These are phyloP conservation scores for Fusarium decemcellulare DNA, from an alignment of 2,329 filamentous ascomycete species.

Conservation along the genomic window DNA sequence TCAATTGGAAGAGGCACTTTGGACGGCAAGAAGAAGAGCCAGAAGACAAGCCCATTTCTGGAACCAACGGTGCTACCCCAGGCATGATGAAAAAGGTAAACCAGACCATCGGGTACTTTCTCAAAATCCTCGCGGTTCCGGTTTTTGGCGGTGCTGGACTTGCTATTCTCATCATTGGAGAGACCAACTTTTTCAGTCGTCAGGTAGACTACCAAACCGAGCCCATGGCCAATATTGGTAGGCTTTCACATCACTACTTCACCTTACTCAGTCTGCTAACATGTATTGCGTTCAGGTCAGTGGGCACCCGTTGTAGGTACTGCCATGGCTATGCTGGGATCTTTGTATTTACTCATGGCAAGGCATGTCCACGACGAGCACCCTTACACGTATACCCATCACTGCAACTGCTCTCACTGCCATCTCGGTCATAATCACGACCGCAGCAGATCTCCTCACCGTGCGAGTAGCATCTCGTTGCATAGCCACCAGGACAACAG, in stretches of 20 bases:
- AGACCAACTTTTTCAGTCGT: conserved; percentile 73
- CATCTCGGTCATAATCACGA: neutral
- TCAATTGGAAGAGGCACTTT: conserved; percentile 69
- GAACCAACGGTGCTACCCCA: conserved; percentile 68
- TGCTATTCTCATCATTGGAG: conserved; percentile 72
- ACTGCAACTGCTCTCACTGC: conserved; percentile 35
- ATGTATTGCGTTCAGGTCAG: conserved; percentile 58
- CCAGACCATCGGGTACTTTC: conserved; percentile 65
- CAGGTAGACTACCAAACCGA: conserved; percentile 73
- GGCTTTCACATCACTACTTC: conserved; percentile 17
- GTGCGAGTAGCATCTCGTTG: neutral
- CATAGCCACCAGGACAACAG: neutral
- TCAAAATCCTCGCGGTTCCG: conserved; percentile 70
- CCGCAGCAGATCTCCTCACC: neutral
- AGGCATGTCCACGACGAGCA: conserved; percentile 25
- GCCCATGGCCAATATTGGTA: conserved; percentile 72
- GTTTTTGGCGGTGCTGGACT: conserved; percentile 72
- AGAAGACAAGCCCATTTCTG: conserved; percentile 60
- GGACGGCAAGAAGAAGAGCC: conserved; percentile 33
- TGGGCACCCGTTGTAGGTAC: conserved; percentile 74
- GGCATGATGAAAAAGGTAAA: conserved; percentile 69
- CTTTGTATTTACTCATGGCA: conserved; percentile 67
- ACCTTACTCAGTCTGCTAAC: neutral
- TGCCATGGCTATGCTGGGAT: conserved; percentile 69
- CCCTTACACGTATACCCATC: neutral